A percentile compares a stretch with the other conserved stretches of the same genome.
These are phyloP conservation scores for Mycena rosella DNA, from an alignment of 768 basidiomycete genomes.

Conservation along the genomic window DNA sequence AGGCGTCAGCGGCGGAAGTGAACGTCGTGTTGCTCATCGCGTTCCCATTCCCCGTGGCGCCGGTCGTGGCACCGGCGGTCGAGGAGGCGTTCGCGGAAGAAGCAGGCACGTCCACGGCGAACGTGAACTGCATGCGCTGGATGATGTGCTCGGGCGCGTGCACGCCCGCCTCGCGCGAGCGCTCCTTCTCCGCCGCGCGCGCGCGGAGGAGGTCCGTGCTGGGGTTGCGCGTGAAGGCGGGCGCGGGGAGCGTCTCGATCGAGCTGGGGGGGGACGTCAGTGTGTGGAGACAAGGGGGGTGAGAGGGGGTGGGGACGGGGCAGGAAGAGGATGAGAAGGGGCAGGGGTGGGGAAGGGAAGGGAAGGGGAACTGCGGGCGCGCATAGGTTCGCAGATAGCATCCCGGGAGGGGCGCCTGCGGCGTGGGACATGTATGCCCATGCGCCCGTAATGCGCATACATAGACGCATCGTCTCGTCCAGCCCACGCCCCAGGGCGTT, in stretches of 20 bases:
- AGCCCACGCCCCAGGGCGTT: no score
- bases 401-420: no score
- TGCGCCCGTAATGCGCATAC: no score
- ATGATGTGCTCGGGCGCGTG: conserved; percentile 78
- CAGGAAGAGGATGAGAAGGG: no score
- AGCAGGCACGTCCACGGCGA: conserved; percentile 75
- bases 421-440: no score
- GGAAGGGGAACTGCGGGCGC: no score
- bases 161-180: conserved; percentile 76
- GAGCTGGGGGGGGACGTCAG: background rate
- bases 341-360: no score
- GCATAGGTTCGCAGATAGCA: no score
- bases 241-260: conserved; percentile 88
- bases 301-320: no score
- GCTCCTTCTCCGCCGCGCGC: conserved; percentile 86
- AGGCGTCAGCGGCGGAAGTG: no score
- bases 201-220: conserved; percentile 85
- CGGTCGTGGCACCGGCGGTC: background rate
- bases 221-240: conserved; percentile 84
- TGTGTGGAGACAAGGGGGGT: no score
- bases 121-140: conserved; percentile 93
- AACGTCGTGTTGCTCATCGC: conserved; percentile 46
- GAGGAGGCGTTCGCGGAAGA: background rate
- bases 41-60: conserved; percentile 60
- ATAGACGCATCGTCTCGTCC: no score